Evolutionary conservation across 2,329 filamentous ascomycete genomes (phyloP).

Genomic region (Coleophoma eucalyptorum): DNA sequence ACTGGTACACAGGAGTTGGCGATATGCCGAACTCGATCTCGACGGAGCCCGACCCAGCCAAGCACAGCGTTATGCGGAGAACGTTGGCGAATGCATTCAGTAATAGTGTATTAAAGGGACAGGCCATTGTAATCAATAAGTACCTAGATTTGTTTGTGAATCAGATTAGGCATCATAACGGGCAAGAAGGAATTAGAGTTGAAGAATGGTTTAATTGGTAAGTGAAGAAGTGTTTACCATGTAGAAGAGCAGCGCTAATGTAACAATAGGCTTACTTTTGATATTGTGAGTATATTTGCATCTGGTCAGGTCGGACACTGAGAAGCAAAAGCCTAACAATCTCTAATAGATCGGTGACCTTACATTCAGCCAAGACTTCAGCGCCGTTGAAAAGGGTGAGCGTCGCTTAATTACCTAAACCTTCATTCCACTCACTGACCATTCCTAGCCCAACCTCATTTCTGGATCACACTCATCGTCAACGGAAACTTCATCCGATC

Average conservation of each 20-base stretch:
- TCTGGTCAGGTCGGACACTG: no score
- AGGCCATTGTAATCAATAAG: slow-evolving; percentile 15
- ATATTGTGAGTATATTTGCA: background rate
- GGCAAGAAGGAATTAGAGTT: background rate
- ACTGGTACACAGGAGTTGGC: background rate
- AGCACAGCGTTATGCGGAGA: slow-evolving; percentile 16
- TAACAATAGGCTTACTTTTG: background rate
- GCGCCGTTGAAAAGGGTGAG: background rate
- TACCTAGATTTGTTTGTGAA: slow-evolving; percentile 18
- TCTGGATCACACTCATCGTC: background rate
- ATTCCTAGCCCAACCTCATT: background rate
- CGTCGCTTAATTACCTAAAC: background rate
- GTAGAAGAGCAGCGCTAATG: no score
- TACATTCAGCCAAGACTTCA: background rate
- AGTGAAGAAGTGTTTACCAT: background rate
- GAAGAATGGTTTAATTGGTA: background rate
- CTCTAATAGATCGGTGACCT: background rate
- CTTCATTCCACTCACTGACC: background rate
- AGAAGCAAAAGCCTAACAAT: background rate
- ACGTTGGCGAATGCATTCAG: slow-evolving; percentile 16
- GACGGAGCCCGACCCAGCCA: background rate
- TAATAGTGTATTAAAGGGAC: slow-evolving; percentile 13
- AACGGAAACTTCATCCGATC: background rate
- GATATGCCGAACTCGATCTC: background rate
- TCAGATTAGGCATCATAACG: slow-evolving; percentile 9